These are phyloP conservation scores for Sicyos baderoa DNA, from an alignment of 306 rosid genomes.

Conservation along the genomic window DNA sequence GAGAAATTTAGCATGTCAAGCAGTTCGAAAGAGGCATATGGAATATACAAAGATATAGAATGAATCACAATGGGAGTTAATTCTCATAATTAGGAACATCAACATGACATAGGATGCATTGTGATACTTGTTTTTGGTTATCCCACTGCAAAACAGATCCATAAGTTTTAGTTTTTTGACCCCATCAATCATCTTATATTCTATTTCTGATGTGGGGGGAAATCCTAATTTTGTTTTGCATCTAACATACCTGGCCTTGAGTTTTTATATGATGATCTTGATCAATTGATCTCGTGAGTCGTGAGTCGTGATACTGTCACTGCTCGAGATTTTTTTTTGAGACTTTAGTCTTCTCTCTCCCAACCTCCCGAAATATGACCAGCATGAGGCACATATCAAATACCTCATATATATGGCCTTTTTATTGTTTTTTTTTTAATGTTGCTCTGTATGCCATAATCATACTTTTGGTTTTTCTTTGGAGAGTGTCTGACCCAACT, in stretches of 20 bases:
- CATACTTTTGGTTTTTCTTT: background rate
- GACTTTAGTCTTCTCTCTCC: background rate
- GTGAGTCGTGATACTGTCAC: too few relatives aligned
- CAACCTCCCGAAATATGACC: background rate
- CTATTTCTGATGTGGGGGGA: too few relatives aligned
- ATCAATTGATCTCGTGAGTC: too few relatives aligned
- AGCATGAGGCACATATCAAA: background rate
- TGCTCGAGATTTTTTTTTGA: too few relatives aligned
- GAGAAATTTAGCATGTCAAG: background rate
- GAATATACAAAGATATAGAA: constrained; percentile 3
- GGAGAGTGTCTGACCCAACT: background rate
- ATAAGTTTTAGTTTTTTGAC: too few relatives aligned
- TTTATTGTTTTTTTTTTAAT: background rate
- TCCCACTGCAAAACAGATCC: too few relatives aligned
- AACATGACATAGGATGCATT: background rate
- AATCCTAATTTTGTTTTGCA: too few relatives aligned
- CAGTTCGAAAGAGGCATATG: background rate
- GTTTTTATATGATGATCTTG: too few relatives aligned
- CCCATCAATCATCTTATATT: too few relatives aligned
- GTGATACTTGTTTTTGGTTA: too few relatives aligned
- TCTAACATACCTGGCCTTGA: too few relatives aligned
- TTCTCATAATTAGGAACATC: background rate
- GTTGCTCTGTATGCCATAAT: background rate
- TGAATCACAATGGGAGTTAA: background rate
- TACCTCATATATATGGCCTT: background rate